These are phyloP conservation scores for Rauvolfia tetraphylla DNA, from an alignment of 257 asterid genomes.

Conservation along the genomic window DNA sequence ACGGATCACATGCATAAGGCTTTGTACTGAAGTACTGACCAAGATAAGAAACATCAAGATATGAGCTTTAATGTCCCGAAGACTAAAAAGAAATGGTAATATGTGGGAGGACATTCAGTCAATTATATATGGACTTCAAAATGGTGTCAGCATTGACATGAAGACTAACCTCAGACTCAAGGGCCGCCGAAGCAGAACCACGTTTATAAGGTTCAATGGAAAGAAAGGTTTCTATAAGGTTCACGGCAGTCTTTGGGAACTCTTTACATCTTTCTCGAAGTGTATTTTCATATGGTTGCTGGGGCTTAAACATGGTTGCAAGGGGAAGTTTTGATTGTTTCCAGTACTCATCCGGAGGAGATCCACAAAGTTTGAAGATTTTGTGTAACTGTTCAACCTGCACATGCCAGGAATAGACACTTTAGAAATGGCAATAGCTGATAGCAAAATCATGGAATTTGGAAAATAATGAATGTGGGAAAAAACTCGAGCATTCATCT, in stretches of 20 bases:
- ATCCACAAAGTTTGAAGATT: constrained; percentile 79
- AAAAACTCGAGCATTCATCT: neutral
- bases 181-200: constrained; percentile 72
- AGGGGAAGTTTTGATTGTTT: constrained; percentile 64
- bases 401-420: neutral
- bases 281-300: constrained; percentile 70
- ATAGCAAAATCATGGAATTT: neutral
- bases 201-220: constrained; percentile 70
- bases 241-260: constrained; percentile 63
- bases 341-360: constrained; percentile 88
- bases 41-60: neutral
- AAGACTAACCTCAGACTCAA: constrained; percentile 55
- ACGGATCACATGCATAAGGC: constrained; percentile 83
- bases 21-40: constrained; percentile 61
- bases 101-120: neutral
- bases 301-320: constrained; percentile 86
- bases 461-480: neutral
- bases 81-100: constrained; percentile 3
- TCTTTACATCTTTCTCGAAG: constrained; percentile 80
- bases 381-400: constrained; percentile 96
- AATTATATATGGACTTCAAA: neutral
- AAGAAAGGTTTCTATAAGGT: constrained; percentile 63
- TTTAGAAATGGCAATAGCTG: neutral
- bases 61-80: neutral
- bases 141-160: neutral